Evolutionary conservation across 129 eudicot species (phyloP), one percentile per base, ranked within the genome.

Genomic region (Helichrysum umbraculigerum): DNA sequence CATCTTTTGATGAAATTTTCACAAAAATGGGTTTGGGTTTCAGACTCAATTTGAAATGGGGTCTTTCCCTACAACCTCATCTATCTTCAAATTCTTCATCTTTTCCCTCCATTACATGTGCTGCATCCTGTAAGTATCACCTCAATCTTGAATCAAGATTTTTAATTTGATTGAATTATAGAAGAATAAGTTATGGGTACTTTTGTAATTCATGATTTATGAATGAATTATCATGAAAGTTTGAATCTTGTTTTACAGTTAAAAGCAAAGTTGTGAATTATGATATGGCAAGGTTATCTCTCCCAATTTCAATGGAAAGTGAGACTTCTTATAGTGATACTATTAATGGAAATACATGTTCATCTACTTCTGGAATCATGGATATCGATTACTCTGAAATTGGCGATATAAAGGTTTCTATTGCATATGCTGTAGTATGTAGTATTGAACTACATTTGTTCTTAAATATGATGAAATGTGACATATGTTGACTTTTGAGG

Each of bases 1-100:
- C 70, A 65, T 33, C 75, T 72, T 72, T 70, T 83, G 68, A 83
- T 90, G 84, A 75, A 66, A 44, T 34, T 41, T 70, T 10, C 51
- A 64, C 59, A n/a, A 11, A 56, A 37, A 77, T 72, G 85, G 86
- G 81, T 65, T 50, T 87, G 75, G 86, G 88, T 74, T 89, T 85
- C 75, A 88, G 90, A 76, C 81, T 87, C 52, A 84, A 88, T 59
- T 66, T 90, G 79, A 89, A 84, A 81, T 92, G 96, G 96, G 84
- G 76, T 68, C 82, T 86, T 37, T 82, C 93, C 3, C 42, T 86
- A 70, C 91, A 86, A 25, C 83, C 96, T 29, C 83, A 77, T 80
- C 73, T 83, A 74, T 76, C 86, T 70, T 68, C 96, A 68, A 85
- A 71, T 33, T 68, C 91, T 7, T 79, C 89, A 51, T 72, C 87